A percentile compares a stretch with the other conserved stretches of the same genome.
phyloP scores from a whole-genome alignment of 2,329 filamentous ascomycete species.

The Pochonia chlamydosporia region DNA sequence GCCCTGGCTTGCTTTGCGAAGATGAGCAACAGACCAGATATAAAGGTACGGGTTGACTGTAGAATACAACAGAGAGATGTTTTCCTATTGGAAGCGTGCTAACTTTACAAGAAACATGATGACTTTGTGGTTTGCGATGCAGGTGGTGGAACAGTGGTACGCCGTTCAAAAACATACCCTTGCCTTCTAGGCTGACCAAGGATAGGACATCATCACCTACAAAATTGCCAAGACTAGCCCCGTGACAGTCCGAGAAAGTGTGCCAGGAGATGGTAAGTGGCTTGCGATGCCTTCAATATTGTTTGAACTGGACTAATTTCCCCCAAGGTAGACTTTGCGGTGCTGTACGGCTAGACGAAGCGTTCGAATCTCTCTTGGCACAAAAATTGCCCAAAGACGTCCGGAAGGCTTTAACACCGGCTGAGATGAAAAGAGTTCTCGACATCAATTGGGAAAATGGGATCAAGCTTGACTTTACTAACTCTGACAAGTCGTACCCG shows the following conservation, averaged over 20 bases:
- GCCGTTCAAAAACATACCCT: neutral
- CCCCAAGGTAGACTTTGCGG: constrained; percentile 34
- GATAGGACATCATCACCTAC: constrained; percentile 36
- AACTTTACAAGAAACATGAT: constrained; percentile 11
- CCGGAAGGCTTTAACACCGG: constrained; percentile 7
- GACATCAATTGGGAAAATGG: constrained; percentile 21
- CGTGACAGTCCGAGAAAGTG: constrained; percentile 27
- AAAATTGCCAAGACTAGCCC: constrained; percentile 17
- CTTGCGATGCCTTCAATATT: too few relatives aligned
- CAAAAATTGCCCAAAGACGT: constrained; percentile 6
- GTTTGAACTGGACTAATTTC: too few relatives aligned
- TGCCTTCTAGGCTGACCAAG: neutral
- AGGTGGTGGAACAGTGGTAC: constrained; percentile 29
- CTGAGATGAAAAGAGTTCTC: constrained; percentile 10
- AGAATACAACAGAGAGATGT: too few relatives aligned
- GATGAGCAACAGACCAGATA: constrained; percentile 13
- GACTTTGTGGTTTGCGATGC: constrained; percentile 28
- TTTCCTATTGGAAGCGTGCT: too few relatives aligned
- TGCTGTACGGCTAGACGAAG: constrained; percentile 32
- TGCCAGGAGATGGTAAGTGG: constrained; percentile 30
- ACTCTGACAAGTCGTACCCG: constrained; percentile 9
- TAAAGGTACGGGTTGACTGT: constrained; percentile 14
- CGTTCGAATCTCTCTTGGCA: constrained; percentile 22
- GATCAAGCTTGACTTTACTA: constrained; percentile 18
- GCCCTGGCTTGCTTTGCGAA: constrained; percentile 30